Conservation (phyloP, 371 early-diverging fungal genomes). For the Actinomucor elegans region DNA sequence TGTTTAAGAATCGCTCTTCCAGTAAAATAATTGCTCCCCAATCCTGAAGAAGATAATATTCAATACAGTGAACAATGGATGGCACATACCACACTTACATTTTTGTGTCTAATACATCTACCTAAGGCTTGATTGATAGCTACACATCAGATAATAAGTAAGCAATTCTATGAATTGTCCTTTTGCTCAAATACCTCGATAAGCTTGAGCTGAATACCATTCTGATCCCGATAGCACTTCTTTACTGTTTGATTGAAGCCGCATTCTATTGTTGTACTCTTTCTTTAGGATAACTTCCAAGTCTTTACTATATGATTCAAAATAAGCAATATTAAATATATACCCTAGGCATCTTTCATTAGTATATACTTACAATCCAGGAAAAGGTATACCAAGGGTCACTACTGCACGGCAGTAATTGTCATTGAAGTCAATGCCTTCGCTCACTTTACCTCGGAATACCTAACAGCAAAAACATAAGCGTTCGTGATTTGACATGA, state of each 20-base stretch:
- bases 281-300: conserved; percentile 39
- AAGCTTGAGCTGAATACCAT: conserved; percentile 85
- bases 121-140: conserved; percentile 97
- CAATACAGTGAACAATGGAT: background rate
- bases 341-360: too few relatives aligned
- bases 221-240: conserved; percentile 23
- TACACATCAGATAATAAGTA: conserved; percentile 11
- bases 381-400: conserved; percentile 92
- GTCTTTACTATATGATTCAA: conserved; percentile 34
- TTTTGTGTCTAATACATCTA: conserved; percentile 88
- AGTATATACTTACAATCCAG: conserved; percentile 44
- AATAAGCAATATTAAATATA: too few relatives aligned
- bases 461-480: conserved; percentile 21
- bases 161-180: background rate
- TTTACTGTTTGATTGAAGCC: background rate
- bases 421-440: conserved; percentile 96
- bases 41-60: conserved; percentile 18
- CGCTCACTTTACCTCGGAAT: conserved; percentile 91
- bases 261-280: conserved; percentile 36
- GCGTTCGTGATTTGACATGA: background rate
- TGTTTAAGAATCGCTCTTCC: conserved; percentile 54
- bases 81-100: conserved; percentile 40
- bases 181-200: conserved; percentile 38
- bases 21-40: conserved; percentile 67
- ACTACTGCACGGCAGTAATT: conserved; percentile 87